Base-by-base conservation (phyloP, 148 eudicot species). In the Arbutus unedo region DNA sequence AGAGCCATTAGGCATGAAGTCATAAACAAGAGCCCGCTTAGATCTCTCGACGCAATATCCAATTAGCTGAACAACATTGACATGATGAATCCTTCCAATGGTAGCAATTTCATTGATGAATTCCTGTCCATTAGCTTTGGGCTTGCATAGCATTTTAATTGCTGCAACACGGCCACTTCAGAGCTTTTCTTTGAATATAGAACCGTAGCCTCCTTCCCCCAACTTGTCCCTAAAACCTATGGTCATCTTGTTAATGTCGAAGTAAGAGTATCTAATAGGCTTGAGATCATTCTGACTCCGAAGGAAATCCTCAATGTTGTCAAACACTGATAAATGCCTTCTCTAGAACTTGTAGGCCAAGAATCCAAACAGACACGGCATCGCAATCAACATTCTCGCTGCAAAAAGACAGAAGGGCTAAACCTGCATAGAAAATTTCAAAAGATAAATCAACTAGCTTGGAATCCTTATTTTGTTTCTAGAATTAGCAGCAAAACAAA, bases 1-100 rank as follows among this genome's bases (percentile, higher is more conserved):
- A 23, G 86, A 84, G 1, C 83, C 86, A 19, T 84, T 79, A 8
- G 83, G 83, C 86, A 84, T 84, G 54, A 84, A 84, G 4, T 84
- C 86, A 62, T 84, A 84, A 1, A 84, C n/a, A 50, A 84, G 79
- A 10, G 86, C 82, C 19, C 66, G 82, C 15, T 84, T 79, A 25
- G 86, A 73, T 2, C 79, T 14, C n/a, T 84, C 74, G 16, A 66
- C 74, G 31, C 86, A 84, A 72, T 54, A 80, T 49, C 86, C 83
- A 49, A 84, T 51, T 2, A 84, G 80, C 31, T 31, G 57, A 15
- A 84, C 86, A 25, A 84, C 66, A 59, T 84, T 84, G 8, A 74
- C 75, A 50, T 84, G 86, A 13, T 84, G 86, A 74, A 84, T 79
- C 56, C 82, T 84, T 80, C 82, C 86, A 15, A 84, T 80, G 15